These are phyloP conservation scores for Aurantiochytrium sp. DNA, from an alignment of 108 stramenopile genomes.

Conservation along the genomic window DNA sequence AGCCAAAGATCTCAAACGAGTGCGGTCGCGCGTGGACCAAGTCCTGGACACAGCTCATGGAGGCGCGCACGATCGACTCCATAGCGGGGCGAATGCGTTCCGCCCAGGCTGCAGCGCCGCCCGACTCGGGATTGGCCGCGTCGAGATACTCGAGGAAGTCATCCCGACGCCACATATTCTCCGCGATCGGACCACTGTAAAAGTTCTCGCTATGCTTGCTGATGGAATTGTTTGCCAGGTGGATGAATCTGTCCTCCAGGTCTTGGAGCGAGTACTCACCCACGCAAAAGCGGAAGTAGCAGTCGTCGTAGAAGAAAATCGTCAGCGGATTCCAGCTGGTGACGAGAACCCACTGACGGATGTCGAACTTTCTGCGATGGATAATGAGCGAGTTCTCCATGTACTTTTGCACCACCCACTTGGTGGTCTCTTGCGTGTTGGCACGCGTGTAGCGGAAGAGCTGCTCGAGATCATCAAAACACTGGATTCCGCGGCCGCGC, in stretches of 20 bases:
- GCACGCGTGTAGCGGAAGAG: conserved; percentile 31
- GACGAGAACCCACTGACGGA: conserved; percentile 65
- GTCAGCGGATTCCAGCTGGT: conserved; percentile 65
- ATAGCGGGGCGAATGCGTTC: conserved; percentile 46
- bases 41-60: conserved; percentile 43
- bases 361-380: conserved; percentile 60
- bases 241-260: conserved; percentile 51
- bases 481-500: conserved; percentile 57
- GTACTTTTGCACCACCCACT: conserved; percentile 70
- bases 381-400: conserved; percentile 64
- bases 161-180: conserved; percentile 60
- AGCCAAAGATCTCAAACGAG: conserved; percentile 64
- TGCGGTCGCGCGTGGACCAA: conserved; percentile 54
- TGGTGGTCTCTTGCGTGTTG: conserved; percentile 6
- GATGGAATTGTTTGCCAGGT: conserved; percentile 64
- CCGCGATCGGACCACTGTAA: conserved; percentile 35
- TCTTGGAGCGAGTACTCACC: conserved; percentile 38
- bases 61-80: conserved; percentile 42
- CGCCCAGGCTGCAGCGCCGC: not conserved
- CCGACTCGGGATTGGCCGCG: not conserved
- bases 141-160: conserved; percentile 43
- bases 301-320: conserved; percentile 59
- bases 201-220: conserved; percentile 48
- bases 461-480: conserved; percentile 47
- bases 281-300: conserved; percentile 58